Base-by-base conservation (phyloP, 164 flowering plant species). In the Magnolia sinica region DNA sequence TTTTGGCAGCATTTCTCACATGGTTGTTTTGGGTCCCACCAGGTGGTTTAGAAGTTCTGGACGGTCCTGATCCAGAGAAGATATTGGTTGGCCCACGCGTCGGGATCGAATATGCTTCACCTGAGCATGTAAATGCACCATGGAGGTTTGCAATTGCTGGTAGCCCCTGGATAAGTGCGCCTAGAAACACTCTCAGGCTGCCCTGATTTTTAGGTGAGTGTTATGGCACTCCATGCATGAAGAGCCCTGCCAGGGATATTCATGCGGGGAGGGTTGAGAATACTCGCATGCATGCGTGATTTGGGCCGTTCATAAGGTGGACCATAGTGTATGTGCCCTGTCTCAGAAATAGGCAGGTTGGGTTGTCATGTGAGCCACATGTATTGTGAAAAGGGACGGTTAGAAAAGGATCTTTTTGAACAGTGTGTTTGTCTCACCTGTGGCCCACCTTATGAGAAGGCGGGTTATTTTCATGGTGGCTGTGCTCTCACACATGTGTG, bases 121-220 rank as follows among this genome's bases (percentile, higher is more conserved):
- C 97, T 0, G 96, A 91, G 82, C 92, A 96, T 86, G 92, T 91
- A 18, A 89, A 76, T 79, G 97, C 99, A 37, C 71, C 85, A 59
- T 96, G 99, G 99, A 88, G 99, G 85, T 96, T 94, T 72, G 98
- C 98, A 11, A 81, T 94, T 79, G 98, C 96, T 8, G 98, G 83
- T 76, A 79, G 89, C 58, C 91, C 94, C 20, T 96, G 99, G 98
- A 88, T 96, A 70, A 96, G 98, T 89, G 92, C 97, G 74, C 99
- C 99, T 7, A 96, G 84, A 77, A 96, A 85, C 85, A 94, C 97
- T 10, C 90, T 96, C 29, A 80, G 85, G 71, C 86, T 82, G 63
- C 85, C 82, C 29, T 86, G 79, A 85, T 78, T 9, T 70, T 51
- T 22, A 19, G 2, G 55, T 23, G 31, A 45, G 29, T 68, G 22